Evolutionary conservation across 257 asterid species (phyloP), one percentile per base, ranked within the genome.

Genomic region (Buddleja alternifolia): DNA sequence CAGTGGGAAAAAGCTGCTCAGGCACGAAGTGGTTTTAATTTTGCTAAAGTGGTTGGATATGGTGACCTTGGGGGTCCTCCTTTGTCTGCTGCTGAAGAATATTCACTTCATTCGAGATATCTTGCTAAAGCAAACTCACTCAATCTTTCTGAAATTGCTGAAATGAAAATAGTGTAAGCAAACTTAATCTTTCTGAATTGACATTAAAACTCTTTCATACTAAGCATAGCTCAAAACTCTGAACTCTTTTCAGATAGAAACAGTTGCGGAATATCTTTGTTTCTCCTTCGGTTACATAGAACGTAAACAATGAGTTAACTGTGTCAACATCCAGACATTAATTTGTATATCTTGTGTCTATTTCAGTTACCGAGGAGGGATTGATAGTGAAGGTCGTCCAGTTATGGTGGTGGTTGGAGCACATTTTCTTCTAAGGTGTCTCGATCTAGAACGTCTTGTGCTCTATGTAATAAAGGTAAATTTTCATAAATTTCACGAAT

Each of bases 131-230:
- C 96, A 25, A 86, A 84, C 76, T 86, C 93, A 55, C 78, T 82
- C 17, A 84, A 81, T 78, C 90, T 86, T 66, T 84, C 91, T 70
- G 93, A 86, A 52, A 84, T 88, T 55, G 91, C 86, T 25, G 96
- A 86, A 68, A 88, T 86, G 96, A 88, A 82, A 77, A 88, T 88
- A 32, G 85, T 86, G 96, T 86, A 84, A 81, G 96, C n/a, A 47
- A 62, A 70, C 42, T 54, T n/a, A 44, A 11, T 15, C 37, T 59
- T 68, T 73, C 70, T 54, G 14, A 41, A 60, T 53, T 57, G 64
- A 60, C 56, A 29, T 29, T n/a, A n/a, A n/a, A n/a, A n/a, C n/a
- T n/a, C n/a, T 2, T 29, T 5, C 5, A 5, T 29, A 29, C 34
- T 29, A 1, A 5, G 34, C n/a, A 29, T 44, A 62, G 32, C 19